Evolutionary conservation across 768 basidiomycete genomes (phyloP).

Genomic region (Lentinula aciculospora): DNA sequence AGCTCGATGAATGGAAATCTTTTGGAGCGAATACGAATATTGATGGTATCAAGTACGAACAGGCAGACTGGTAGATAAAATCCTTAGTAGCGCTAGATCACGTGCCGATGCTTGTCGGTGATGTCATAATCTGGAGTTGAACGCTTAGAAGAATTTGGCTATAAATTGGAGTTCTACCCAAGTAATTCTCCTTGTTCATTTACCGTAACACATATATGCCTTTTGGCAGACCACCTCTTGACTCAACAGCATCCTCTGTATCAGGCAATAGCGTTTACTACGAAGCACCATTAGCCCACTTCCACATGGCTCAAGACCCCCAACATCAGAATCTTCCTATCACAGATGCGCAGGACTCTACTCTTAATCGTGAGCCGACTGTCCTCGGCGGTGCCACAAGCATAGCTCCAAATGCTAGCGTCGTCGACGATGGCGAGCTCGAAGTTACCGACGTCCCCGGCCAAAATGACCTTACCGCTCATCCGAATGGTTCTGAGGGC

Average conservation of each 20-base stretch:
- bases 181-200: background rate
- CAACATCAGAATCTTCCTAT: constrained; percentile 1
- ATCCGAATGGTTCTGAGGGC: constrained; percentile 7
- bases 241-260: background rate
- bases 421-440: background rate
- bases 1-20: constrained; percentile 11
- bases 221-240: background rate
- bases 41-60: background rate
- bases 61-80: background rate
- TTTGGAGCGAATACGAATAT: constrained; percentile 1
- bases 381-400: background rate
- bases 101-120: background rate
- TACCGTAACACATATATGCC: background rate
- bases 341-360: background rate
- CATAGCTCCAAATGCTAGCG: background rate
- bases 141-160: background rate
- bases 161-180: background rate
- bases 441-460: background rate
- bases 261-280: constrained; percentile 1
- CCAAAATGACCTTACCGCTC: background rate
- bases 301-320: background rate
- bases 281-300: constrained; percentile 2
- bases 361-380: background rate
- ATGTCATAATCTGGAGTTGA: background rate
- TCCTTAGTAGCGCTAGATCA: background rate